phyloP scores from a whole-genome alignment of 2,329 filamentous ascomycete genomes.

The Paracorniculantispora psalliotae region DNA sequence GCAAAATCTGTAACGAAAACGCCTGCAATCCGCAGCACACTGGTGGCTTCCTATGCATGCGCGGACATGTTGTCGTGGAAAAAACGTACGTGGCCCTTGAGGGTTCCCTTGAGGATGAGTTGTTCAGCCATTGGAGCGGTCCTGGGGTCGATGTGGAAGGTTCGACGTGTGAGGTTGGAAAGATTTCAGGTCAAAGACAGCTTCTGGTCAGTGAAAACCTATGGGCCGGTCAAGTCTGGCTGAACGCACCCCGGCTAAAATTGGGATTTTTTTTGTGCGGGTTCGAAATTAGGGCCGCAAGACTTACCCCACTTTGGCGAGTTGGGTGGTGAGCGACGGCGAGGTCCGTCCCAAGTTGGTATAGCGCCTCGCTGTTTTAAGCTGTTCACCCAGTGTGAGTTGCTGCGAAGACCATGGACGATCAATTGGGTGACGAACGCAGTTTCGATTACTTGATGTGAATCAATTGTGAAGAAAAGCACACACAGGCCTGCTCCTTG shows the following conservation, averaged over 20 bases:
- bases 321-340: not conserved
- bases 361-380: conserved; percentile 5
- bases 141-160: conserved; percentile 37
- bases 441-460: too few relatives aligned
- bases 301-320: conserved; percentile 11
- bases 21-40: not conserved
- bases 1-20: conserved; percentile 2
- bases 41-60: conserved; percentile 15
- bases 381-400: not conserved
- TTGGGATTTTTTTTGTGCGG: conserved; percentile 17
- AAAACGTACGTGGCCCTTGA: conserved; percentile 83
- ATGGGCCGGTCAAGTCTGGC: conserved; percentile 10
- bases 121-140: conserved; percentile 75
- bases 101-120: conserved; percentile 92
- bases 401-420: not conserved
- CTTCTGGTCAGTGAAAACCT: conserved; percentile 14
- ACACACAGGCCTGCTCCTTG: too few relatives aligned
- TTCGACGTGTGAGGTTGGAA: conserved; percentile 30
- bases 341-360: not conserved
- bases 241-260: conserved; percentile 14
- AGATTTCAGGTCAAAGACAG: conserved; percentile 24
- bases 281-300: conserved; percentile 16
- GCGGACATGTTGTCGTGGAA: conserved; percentile 21
- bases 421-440: not conserved
- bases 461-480: too few relatives aligned